Conservation (phyloP, 176 grass and related monocot species). For the Canna indica region DNA sequence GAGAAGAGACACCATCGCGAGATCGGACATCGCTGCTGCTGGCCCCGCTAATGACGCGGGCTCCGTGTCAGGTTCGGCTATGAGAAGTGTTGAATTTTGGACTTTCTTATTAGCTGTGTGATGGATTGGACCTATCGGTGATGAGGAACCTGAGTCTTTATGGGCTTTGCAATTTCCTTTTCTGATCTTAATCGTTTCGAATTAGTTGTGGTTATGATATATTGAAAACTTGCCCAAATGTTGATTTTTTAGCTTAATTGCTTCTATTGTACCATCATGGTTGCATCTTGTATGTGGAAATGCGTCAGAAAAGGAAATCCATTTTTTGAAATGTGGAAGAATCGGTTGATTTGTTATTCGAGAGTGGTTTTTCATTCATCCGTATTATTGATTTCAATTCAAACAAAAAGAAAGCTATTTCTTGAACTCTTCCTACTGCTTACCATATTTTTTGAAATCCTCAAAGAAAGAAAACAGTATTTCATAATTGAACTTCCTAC, state of each 20-base stretch:
- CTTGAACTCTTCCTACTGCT: neutral
- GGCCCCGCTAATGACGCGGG: constrained; percentile 14
- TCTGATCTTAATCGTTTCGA: neutral
- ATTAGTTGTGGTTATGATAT: neutral
- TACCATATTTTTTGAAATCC: neutral
- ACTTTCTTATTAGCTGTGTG: neutral
- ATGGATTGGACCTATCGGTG: neutral
- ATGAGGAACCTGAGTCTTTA: neutral
- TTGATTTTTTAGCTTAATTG: neutral
- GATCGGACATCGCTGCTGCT: constrained; percentile 28
- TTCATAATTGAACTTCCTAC: neutral
- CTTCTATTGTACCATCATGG: neutral
- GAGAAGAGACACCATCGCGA: constrained; percentile 17
- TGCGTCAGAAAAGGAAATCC: neutral
- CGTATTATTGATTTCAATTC: neutral
- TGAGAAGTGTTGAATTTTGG: neutral
- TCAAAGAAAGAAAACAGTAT: neutral
- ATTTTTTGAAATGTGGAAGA: neutral
- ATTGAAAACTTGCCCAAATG: neutral
- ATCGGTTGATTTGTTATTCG: neutral
- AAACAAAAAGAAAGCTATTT: neutral
- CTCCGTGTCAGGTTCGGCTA: constrained; percentile 21
- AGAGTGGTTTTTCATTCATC: neutral
- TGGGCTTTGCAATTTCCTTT: neutral
- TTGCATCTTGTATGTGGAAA: neutral